Base-by-base conservation (phyloP, 1,139 yeast species). In the Blastobotrys buckinghamii region DNA sequence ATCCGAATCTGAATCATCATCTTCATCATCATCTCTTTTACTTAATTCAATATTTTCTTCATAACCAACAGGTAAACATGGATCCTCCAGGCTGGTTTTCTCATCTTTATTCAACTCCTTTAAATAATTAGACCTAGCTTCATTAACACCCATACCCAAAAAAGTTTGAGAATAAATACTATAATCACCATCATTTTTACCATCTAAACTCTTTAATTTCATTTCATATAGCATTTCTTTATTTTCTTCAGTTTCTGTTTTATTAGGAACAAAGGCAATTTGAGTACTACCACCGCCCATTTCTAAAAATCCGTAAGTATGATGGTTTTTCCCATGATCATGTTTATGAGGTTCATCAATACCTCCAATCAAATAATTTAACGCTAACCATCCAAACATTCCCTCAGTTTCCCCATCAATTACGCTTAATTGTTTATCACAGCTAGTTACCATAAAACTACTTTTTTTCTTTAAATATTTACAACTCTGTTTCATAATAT, bases 261-360 rank as follows among this genome's bases (percentile, higher is more conserved):
- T 51, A 57, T 78, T 77, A 0, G 95, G 94, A 55, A 79, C 84
- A 62, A 84, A 86, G 0, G 88, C 86, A 34, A 87, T 79, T 61
- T 87, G 95, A 0, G 95, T 82, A 1, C 92, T 83, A 0, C 94
- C 94, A 0, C 95, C 95, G 3, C 95, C 95, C 89, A 87, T 82
- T 56, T 86, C 95, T 52, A 87, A 65, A 34, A 86, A 72, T 1
- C 95, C 95, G 58, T 78, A 84, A 0, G 94, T 80, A 24, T 76
- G 69, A 53, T 78, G 82, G 48, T 71, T 70, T 48, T 74, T 72
- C 1, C 80, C 79, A 55, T 76, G 80, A 38, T 71, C 67, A 53
- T 77, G 81, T n/a, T 57, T 50, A 6, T 60, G 63, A 0, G 82
- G 81, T 32, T 54, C 54, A 10, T 80, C 81, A 42, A 83, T 71